Conservation (phyloP, 2,329 filamentous ascomycete genomes). For the Elsinoe necatrix region DNA sequence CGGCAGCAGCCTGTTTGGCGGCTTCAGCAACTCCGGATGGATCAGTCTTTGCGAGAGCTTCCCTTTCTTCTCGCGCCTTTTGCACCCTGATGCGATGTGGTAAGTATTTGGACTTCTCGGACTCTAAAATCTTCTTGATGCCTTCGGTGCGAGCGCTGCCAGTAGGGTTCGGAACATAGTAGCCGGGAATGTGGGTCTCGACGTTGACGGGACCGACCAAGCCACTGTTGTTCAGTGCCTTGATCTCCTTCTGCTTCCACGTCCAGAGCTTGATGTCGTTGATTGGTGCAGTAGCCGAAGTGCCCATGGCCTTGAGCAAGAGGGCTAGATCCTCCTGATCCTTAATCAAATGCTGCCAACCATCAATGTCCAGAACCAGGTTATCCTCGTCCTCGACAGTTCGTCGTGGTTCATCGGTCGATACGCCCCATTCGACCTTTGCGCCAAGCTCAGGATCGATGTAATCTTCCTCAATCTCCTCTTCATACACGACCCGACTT, state of each 20-base stretch:
- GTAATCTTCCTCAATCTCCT: slow-evolving; percentile 41
- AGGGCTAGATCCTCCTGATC: slow-evolving; percentile 58
- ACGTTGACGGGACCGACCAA: slow-evolving; percentile 45
- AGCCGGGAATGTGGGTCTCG: slow-evolving; percentile 51
- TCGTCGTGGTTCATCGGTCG: slow-evolving; percentile 49
- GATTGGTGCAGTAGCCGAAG: slow-evolving; percentile 41
- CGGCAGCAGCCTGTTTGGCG: slow-evolving; percentile 55
- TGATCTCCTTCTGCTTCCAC: slow-evolving; percentile 65
- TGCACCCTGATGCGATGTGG: slow-evolving; percentile 96
- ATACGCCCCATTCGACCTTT: slow-evolving; percentile 54
- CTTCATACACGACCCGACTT: slow-evolving; percentile 40
- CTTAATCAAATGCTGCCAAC: slow-evolving; percentile 60
- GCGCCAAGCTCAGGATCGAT: slow-evolving; percentile 32
- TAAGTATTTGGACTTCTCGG: slow-evolving; percentile 95
- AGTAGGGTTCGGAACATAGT: slow-evolving; percentile 77
- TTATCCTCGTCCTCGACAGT: slow-evolving; percentile 59
- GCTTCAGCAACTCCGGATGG: slow-evolving; percentile 55
- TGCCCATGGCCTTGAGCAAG: slow-evolving; percentile 45
- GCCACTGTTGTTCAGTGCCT: slow-evolving; percentile 55
- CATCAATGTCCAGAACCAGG: slow-evolving; percentile 60
- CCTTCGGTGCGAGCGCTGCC: slow-evolving; percentile 88
- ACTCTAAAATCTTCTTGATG: slow-evolving; percentile 89
- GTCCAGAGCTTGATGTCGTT: slow-evolving; percentile 56
- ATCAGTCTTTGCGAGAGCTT: slow-evolving; percentile 62
- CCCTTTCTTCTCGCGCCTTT: slow-evolving; percentile 82